Evolutionary conservation across 805 yeast genomes (phyloP), one percentile per base, ranked within the genome.

Genomic region (Yarrowia hollandica): DNA sequence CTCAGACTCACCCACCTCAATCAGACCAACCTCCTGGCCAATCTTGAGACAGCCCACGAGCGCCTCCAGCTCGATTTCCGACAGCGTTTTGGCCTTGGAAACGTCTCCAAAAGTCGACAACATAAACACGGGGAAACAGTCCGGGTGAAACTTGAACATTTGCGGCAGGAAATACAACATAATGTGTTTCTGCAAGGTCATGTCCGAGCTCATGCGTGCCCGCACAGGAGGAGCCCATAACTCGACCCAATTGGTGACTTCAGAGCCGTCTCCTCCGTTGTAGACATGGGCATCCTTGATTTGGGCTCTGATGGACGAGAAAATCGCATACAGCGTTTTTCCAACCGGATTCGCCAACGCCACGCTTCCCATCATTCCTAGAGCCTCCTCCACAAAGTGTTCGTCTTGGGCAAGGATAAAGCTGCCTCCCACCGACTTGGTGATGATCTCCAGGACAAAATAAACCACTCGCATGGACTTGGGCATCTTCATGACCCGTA

Each of bases 161-260:
- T 75, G 75, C 0, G 91, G 90, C 15, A 90, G 67, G 3, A 90
- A 68, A 66, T 88, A 83, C 1, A 78, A 70, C 56, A 81, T 81
- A 2, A 86, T 73, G 60, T 84, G 82, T 46, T 76, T 74, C 19
- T 81, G 68, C 64, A 1, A 66, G 66, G 3, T 62, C 62, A 71
- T 64, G 1, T 42, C 21, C 19, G 34, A 11, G 7, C 65, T 60
- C 50, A 85, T 69, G 6, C 74, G 71, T 0, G 62, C 38, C 7
- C 75, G 60, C 0, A 81, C 73, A 0, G 73, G 67, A 0, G 65
- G 63, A 15, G 73, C 66, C 94, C 94, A 88, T 4, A 75, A 52
- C 0, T 64, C 56, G 5, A 81, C 65, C 88, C 90, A 86, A 19
- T 35, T 4, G 63, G 46, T 10, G 67, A 68, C 16, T 28, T 19